A percentile compares a stretch with the other conserved stretches of the same genome.
Evolutionary conservation across 345 rosid genomes (phyloP).

Genomic region (Schrenkiella parvula): DNA sequence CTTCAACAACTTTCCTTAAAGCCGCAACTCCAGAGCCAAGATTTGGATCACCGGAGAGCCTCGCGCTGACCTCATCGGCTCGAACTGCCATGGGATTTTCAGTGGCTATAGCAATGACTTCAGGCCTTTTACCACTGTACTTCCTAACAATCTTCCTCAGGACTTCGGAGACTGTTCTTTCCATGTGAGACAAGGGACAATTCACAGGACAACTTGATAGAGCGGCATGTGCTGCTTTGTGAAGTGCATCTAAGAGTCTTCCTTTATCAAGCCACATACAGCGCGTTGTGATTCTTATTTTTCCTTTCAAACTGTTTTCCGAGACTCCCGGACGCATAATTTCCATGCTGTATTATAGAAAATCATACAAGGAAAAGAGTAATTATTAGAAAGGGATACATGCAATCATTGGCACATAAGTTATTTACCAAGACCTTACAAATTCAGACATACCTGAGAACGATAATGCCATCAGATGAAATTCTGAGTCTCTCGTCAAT

Average conservation of each 20-base stretch:
- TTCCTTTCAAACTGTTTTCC: conserved; percentile 71
- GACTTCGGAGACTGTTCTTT: conserved; percentile 80
- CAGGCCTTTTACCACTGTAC: conserved; percentile 94
- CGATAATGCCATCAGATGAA: conserved; percentile 91
- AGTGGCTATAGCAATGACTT: conserved; percentile 74
- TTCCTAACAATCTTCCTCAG: conserved; percentile 92
- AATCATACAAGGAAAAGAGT: conserved; percentile 10
- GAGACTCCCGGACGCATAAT: conserved; percentile 61
- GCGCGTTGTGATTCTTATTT: conserved; percentile 88
- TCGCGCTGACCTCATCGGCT: conserved; percentile 62
- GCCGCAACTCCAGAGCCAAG: conserved; percentile 54
- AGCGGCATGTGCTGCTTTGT: conserved; percentile 91
- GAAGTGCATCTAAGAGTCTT: conserved; percentile 81
- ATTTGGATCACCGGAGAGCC: conserved; percentile 58
- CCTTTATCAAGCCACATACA: conserved; percentile 99
- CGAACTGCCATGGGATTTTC: conserved; percentile 78
- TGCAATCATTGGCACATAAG: not conserved
- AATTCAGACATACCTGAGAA: conserved; percentile 57
- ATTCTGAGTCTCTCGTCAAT: conserved; percentile 87
- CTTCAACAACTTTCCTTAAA: conserved; percentile 47
- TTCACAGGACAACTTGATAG: conserved; percentile 85
- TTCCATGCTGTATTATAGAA: conserved; percentile 69
- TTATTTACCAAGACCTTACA: not conserved
- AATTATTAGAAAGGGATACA: not conserved
- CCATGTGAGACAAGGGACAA: conserved; percentile 87